Conservation (phyloP, 1,139 yeast genomes). For the Sugiyamaella paludigena region DNA sequence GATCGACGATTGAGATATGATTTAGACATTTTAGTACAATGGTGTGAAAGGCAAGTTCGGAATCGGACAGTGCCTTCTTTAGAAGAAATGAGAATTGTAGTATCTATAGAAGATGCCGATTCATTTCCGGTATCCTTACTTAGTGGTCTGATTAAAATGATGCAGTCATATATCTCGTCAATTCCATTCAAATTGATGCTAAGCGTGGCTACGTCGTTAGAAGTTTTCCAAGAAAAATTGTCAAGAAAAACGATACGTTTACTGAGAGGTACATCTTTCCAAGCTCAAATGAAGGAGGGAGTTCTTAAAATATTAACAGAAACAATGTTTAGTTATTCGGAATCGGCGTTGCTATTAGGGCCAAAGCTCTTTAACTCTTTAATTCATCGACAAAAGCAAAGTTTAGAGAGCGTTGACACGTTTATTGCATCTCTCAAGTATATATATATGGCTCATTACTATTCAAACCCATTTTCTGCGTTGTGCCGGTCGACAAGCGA, state of each 20-base stretch:
- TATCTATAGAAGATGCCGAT: slow-evolving; percentile 65
- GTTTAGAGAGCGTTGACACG: slow-evolving; percentile 48
- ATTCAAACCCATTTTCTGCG: slow-evolving; percentile 61
- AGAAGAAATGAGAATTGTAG: slow-evolving; percentile 38
- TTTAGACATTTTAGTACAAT: slow-evolving; percentile 50
- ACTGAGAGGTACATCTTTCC: slow-evolving; percentile 28
- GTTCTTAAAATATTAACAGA: slow-evolving; percentile 22
- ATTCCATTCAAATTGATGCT: slow-evolving; percentile 49
- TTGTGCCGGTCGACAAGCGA: slow-evolving; percentile 31
- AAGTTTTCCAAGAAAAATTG: slow-evolving; percentile 45
- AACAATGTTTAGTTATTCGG: slow-evolving; percentile 16
- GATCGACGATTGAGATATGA: slow-evolving; percentile 50
- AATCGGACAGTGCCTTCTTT: slow-evolving; percentile 18
- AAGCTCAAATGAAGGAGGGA: slow-evolving; percentile 28
- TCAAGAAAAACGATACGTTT: slow-evolving; percentile 35
- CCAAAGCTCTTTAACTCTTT: slow-evolving; percentile 18
- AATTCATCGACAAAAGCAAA: slow-evolving; percentile 29
- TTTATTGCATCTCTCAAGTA: slow-evolving; percentile 55
- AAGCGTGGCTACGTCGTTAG: slow-evolving; percentile 54
- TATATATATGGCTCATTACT: slow-evolving; percentile 67
- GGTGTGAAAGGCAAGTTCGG: slow-evolving; percentile 38
- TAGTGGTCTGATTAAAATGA: slow-evolving; percentile 48
- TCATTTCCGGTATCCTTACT: slow-evolving; percentile 53
- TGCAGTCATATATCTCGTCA: slow-evolving; percentile 41
- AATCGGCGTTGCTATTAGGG: slow-evolving; percentile 10